Evolutionary conservation across 768 basidiomycete species (phyloP).

Genomic region (Naganishia antarctica): DNA sequence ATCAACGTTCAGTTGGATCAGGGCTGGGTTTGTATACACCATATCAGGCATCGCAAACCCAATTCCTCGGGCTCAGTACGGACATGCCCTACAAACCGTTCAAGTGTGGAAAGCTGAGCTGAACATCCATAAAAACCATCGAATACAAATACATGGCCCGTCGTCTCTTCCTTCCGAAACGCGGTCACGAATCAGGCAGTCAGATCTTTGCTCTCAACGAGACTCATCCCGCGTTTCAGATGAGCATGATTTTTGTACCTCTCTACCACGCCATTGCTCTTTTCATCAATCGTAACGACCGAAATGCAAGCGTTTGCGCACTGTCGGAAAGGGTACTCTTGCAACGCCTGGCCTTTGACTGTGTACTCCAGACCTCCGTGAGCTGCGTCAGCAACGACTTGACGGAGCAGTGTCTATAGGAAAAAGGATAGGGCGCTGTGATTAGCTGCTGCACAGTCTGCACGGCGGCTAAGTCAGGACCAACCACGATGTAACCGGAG

Average conservation of each 20-base stretch:
- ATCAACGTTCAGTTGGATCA: too few species aligned
- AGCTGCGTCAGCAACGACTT: not conserved
- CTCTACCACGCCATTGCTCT: constrained; percentile 10
- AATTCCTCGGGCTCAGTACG: too few species aligned
- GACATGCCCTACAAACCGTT: too few species aligned
- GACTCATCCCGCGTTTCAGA: not conserved
- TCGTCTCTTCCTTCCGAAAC: too few species aligned
- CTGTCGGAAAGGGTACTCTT: constrained; percentile 9
- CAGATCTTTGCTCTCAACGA: not conserved
- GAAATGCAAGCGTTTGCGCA: constrained; percentile 25
- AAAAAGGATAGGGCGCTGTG: not conserved
- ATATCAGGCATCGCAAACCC: too few species aligned
- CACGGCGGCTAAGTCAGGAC: not conserved
- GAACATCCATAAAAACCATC: too few species aligned
- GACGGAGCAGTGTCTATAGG: constrained; percentile 15
- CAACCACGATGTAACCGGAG: constrained; percentile 17
- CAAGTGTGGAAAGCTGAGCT: too few species aligned
- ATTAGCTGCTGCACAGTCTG: not conserved
- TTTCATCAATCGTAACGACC: constrained; percentile 2
- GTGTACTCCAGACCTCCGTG: constrained; percentile 15
- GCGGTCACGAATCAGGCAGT: too few species aligned
- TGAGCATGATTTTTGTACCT: constrained; percentile 21
- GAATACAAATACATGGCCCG: too few species aligned
- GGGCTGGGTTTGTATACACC: too few species aligned
- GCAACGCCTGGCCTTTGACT: not conserved